Evolutionary conservation across 129 eudicot species (phyloP), one percentile per base, ranked within the genome.

Genomic region (Rutidosis leptorrhynchoides): DNA sequence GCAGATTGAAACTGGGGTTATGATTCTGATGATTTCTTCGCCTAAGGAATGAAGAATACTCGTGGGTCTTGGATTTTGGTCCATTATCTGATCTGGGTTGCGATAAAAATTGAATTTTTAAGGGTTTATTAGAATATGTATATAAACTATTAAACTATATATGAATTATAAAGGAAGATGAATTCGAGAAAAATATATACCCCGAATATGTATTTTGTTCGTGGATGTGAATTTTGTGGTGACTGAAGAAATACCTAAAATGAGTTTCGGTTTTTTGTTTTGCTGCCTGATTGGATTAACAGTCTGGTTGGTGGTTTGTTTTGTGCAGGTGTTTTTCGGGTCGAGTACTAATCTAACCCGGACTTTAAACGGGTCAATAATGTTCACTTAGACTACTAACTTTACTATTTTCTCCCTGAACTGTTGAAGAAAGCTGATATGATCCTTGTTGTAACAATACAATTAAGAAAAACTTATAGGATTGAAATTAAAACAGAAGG

Each of bases 1-100:
- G 75, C 99, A 93, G 71, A 89, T 82, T 68, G 99, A 88, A 37
- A 93, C 99, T 14, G 99, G 99, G 40, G 95, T 89, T n/a, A 94
- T 57, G 75, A 94, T 94, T 84, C 95, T 84, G 62, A 89, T 52
- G 78, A 94, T 80, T 84, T 94, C 99, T 84, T 89, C 95, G 17
- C 99, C 99, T 21, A 86, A 57, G n/a, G 95, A 62, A 26, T 93
- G 85, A 29, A 93, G 81, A 46, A 93, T 77, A 73, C 82, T 71
- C 74, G 58, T 76, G 81, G 86, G 82, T 68, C 73, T 83, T 35
- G 63, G 58, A 58, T 42, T 70, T 72, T 82, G 79, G 45, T 78
- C 90, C 89, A 83, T 93, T 24, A 23, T 66, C 9, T 67, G 63
- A 74, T 32, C 74, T 70, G 75, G 69, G 64, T 45, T 72, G 24